phyloP scores from a whole-genome alignment of 129 eudicot genomes.

The Flaveria brownii region DNA sequence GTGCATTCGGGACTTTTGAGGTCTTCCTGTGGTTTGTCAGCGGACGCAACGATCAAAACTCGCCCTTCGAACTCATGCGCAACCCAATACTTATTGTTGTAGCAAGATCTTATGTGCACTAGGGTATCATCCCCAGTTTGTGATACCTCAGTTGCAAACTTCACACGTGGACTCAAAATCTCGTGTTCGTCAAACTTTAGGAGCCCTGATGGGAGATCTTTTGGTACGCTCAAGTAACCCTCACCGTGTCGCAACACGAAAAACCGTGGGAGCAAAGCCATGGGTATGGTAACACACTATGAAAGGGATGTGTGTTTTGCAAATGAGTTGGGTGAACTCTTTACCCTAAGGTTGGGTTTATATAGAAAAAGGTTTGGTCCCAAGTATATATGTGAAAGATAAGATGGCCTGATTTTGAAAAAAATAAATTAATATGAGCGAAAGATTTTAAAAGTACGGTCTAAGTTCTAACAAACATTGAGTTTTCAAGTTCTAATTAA shows the following conservation, averaged over 20 bases:
- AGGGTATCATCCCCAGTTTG: neutral
- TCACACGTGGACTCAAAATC: neutral
- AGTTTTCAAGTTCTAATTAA: too few species aligned
- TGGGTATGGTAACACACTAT: neutral
- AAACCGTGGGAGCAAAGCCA: neutral
- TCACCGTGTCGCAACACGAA: neutral
- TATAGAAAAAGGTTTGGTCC: too few species aligned
- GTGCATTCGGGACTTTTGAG: neutral
- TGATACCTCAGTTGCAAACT: neutral
- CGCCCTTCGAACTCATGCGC: accelerated
- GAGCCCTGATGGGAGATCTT: neutral
- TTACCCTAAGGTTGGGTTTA: too few species aligned
- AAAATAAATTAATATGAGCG: too few species aligned
- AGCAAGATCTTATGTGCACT: conserved; percentile 23
- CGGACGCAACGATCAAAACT: neutral
- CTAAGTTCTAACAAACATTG: too few species aligned
- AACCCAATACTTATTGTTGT: conserved; percentile 24
- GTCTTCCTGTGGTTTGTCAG: conserved; percentile 16
- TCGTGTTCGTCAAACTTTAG: neutral
- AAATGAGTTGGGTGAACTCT: too few species aligned
- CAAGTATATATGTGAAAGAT: too few species aligned
- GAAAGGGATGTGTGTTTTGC: too few species aligned
- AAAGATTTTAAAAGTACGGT: too few species aligned
- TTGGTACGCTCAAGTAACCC: too few species aligned
- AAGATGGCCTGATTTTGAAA: too few species aligned